phyloP scores from a whole-genome alignment of 1,139 yeast genomes.

The Yamadazyma membranifaciens region DNA sequence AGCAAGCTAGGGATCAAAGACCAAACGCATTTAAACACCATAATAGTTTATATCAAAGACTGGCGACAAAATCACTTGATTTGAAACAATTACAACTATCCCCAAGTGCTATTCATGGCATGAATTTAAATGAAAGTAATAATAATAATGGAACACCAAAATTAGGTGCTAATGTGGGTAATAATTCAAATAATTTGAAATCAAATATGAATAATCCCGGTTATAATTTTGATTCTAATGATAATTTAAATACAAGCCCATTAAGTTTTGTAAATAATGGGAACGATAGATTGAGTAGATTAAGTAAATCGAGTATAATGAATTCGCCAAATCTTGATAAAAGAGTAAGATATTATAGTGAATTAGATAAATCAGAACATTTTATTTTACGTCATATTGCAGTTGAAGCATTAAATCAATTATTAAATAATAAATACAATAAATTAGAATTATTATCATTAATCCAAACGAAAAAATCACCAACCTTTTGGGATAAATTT shows the following conservation, averaged over 20 bases:
- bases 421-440: slow-evolving; percentile 33
- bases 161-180: neutral
- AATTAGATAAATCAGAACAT: slow-evolving; percentile 60
- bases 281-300: slow-evolving; percentile 1
- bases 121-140: neutral
- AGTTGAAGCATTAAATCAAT: slow-evolving; percentile 55
- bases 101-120: slow-evolving; percentile 2
- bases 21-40: slow-evolving; percentile 84
- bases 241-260: neutral
- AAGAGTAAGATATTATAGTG: slow-evolving; percentile 62
- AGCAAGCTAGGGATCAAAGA: slow-evolving; percentile 89
- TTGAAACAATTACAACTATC: slow-evolving; percentile 7
- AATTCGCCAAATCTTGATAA: slow-evolving; percentile 1
- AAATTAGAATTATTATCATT: slow-evolving; percentile 54
- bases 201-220: neutral
- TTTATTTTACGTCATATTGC: slow-evolving; percentile 67
- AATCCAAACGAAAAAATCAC: slow-evolving; percentile 54
- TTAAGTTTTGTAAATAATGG: neutral
- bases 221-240: neutral
- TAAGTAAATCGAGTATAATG: slow-evolving; percentile 1
- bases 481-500: slow-evolving; percentile 75
- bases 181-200: neutral
- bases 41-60: slow-evolving; percentile 43
- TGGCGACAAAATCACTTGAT: slow-evolving; percentile 24
- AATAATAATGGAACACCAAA: neutral